Evolutionary conservation across 257 asterid genomes (phyloP).

Genomic region (Rhazya stricta): DNA sequence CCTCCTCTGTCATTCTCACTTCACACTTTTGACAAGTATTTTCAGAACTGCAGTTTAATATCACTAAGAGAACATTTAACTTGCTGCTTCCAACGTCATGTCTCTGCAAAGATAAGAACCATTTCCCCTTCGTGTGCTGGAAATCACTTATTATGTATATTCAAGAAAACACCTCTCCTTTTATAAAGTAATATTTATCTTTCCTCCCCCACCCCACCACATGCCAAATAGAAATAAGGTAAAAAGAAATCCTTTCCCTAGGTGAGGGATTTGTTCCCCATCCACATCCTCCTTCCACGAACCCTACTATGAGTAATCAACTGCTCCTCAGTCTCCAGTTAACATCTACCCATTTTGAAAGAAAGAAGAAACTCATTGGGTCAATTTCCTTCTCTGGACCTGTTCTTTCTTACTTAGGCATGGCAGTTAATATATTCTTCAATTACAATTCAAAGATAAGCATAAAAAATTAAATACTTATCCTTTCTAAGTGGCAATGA

Average conservation of each 20-base stretch:
- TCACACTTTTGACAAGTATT: background rate
- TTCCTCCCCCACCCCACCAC: background rate
- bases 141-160: no score
- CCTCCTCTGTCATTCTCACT: background rate
- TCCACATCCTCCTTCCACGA: background rate
- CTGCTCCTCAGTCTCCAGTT: background rate
- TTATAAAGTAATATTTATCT: no score
- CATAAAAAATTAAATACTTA: no score
- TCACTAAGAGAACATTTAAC: background rate
- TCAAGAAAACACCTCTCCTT: no score
- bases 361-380: background rate
- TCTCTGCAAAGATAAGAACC: background rate
- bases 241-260: background rate
- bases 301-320: background rate
- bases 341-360: background rate
- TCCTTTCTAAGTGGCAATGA: background rate
- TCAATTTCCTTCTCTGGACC: background rate
- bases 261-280: background rate
- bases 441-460: background rate
- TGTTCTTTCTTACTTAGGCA: background rate
- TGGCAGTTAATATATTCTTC: background rate
- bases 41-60: no score
- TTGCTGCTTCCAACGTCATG: background rate
- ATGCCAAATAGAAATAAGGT: background rate
- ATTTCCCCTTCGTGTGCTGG: no score